Percentiles rank a stretch among this genome's conserved stretches.
Evolutionary conservation across 2,329 filamentous ascomycete species (phyloP).

Genomic region (Colletotrichum caudatum): DNA sequence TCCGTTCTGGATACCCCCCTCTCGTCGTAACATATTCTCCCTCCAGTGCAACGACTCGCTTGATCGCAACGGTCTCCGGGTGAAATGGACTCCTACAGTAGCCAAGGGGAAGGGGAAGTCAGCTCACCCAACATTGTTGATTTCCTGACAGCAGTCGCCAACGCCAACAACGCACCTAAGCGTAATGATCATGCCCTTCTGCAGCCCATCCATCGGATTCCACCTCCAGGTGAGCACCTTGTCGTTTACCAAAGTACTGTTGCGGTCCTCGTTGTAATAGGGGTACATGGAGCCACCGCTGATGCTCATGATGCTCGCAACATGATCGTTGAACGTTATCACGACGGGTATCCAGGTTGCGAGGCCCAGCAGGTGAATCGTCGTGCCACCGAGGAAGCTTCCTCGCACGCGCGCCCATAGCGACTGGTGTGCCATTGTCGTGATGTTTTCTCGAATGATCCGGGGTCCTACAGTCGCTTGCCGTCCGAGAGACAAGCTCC

Average conservation of each 20-base stretch:
- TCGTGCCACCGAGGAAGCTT: slow-evolving; percentile 48
- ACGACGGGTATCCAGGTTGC: slow-evolving; percentile 72
- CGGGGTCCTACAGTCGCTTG: neutral
- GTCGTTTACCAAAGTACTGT: slow-evolving; percentile 66
- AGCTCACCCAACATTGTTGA: slow-evolving; percentile 5
- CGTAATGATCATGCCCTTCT: slow-evolving; percentile 80
- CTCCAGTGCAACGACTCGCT: slow-evolving; percentile 84
- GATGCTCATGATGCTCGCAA: slow-evolving; percentile 69
- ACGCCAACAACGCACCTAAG: slow-evolving; percentile 64
- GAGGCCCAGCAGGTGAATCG: slow-evolving; percentile 56
- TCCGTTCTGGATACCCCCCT: slow-evolving; percentile 67
- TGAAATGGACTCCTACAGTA: slow-evolving; percentile 73
- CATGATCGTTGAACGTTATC: slow-evolving; percentile 71
- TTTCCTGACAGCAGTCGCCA: neutral
- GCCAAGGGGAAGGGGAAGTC: neutral
- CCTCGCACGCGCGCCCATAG: slow-evolving; percentile 39
- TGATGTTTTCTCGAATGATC: neutral
- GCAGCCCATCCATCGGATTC: slow-evolving; percentile 67
- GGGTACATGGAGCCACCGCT: slow-evolving; percentile 81
- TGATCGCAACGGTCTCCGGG: slow-evolving; percentile 78
- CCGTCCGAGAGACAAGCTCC: neutral
- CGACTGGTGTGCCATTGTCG: slow-evolving; percentile 39
- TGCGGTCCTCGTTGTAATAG: slow-evolving; percentile 75
- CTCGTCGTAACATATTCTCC: slow-evolving; percentile 81
- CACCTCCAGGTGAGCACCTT: slow-evolving; percentile 71